Conservation (phyloP, 2,329 filamentous ascomycete genomes). For the Microcyclospora pomicola region DNA sequence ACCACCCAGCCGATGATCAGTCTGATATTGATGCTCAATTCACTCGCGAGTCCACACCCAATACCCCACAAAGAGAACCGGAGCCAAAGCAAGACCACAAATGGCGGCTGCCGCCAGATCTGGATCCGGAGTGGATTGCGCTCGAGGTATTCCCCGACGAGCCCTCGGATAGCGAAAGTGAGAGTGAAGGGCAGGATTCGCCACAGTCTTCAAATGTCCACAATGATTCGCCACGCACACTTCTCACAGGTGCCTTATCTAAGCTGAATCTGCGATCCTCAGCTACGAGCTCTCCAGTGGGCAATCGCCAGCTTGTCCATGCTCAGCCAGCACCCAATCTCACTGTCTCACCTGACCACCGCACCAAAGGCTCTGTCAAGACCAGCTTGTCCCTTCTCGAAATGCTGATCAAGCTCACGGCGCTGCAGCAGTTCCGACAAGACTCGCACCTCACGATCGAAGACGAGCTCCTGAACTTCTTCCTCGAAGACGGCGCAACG, state of each 20-base stretch:
- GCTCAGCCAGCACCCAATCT: conserved; percentile 7
- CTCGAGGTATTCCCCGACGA: conserved; percentile 67
- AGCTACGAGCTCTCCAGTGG: conserved; percentile 3
- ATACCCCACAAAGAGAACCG: conserved; percentile 5
- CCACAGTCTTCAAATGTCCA: neutral
- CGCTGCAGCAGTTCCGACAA: conserved; percentile 86
- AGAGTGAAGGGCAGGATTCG: conserved; percentile 35
- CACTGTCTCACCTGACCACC: conserved; percentile 21
- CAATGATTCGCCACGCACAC: conserved; percentile 3
- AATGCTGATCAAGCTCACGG: conserved; percentile 72
- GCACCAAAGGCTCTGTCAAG: conserved; percentile 34
- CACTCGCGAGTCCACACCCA: conserved; percentile 26
- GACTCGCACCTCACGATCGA: conserved; percentile 76
- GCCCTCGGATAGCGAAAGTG: conserved; percentile 26
- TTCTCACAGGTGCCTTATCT: conserved; percentile 30
- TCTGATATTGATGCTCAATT: conserved; percentile 33
- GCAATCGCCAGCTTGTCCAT: conserved; percentile 25
- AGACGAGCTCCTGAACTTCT: conserved; percentile 80
- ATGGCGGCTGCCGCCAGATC: conserved; percentile 54
- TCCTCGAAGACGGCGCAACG: conserved; percentile 56
- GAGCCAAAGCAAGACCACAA: neutral
- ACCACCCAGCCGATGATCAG: conserved; percentile 26
- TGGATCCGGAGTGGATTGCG: conserved; percentile 85
- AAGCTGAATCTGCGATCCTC: conserved; percentile 29
- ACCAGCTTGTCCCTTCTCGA: conserved; percentile 71